Percentiles rank a stretch among this genome's conserved stretches.
Evolutionary conservation across 73 alveolate species (phyloP).

Genomic region (Symbiodinium natans): DNA sequence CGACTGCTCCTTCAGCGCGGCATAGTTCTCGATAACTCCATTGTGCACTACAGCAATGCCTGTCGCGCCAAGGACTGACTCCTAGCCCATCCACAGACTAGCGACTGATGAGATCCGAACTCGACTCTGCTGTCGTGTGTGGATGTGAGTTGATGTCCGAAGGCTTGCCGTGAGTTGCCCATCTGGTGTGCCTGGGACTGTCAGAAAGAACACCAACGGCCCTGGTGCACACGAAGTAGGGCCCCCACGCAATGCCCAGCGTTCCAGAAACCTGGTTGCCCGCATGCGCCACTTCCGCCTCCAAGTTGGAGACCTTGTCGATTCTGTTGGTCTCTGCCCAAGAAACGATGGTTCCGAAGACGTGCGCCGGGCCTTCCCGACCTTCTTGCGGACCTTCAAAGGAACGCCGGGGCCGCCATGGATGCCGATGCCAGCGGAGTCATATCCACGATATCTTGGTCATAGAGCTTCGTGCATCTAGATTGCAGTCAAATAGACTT

Average conservation of each 20-base stretch:
- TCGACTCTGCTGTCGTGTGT: constrained; percentile 95
- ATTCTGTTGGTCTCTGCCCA: no score
- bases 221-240: neutral
- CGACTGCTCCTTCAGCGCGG: constrained; percentile 94
- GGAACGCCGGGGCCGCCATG: constrained; percentile 70
- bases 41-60: constrained; percentile 96
- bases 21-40: constrained; percentile 96
- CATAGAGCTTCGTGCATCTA: neutral
- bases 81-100: neutral
- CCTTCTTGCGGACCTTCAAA: constrained; percentile 89
- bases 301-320: constrained; percentile 63
- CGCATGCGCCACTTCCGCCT: constrained; percentile 60
- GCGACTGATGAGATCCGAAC: neutral
- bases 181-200: constrained; percentile 95
- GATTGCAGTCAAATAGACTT: neutral
- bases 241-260: constrained; percentile 61
- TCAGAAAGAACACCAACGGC: no score
- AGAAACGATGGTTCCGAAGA: no score
- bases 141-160: constrained; percentile 97
- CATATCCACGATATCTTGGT: constrained; percentile 95
- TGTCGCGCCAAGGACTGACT: neutral
- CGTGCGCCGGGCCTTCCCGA: constrained; percentile 89
- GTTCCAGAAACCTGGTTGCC: constrained; percentile 68
- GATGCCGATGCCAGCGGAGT: constrained; percentile 96
- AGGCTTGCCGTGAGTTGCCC: constrained; percentile 98